These are phyloP conservation scores for Cladobotryum protrusum DNA, from an alignment of 2,329 filamentous ascomycete species.

Conservation along the genomic window DNA sequence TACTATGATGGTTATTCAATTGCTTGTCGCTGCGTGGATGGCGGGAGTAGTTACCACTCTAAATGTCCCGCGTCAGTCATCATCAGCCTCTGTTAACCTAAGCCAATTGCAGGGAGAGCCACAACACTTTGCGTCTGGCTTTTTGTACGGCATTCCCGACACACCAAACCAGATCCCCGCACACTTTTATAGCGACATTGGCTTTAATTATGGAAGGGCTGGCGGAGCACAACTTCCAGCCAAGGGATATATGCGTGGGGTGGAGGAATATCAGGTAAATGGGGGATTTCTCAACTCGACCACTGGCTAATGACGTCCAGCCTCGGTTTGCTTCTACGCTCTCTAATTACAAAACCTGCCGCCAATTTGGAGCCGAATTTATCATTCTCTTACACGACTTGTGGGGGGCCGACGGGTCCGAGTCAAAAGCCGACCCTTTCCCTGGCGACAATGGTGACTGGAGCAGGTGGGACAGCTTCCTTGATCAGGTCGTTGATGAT, in stretches of 20 bases:
- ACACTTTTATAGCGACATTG: slow-evolving; percentile 7
- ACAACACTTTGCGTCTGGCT: slow-evolving; percentile 7
- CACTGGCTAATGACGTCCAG: not conserved
- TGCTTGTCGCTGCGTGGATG: no score
- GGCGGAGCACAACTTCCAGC: slow-evolving; percentile 7
- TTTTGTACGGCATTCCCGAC: slow-evolving; percentile 9
- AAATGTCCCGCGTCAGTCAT: not conserved
- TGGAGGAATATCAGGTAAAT: not conserved
- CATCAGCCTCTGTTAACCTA: slow-evolving; percentile 3
- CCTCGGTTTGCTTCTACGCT: slow-evolving; percentile 36
- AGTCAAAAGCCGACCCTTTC: slow-evolving; percentile 28
- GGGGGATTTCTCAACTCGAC: no score
- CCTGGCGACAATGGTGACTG: slow-evolving; percentile 47
- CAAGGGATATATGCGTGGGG: slow-evolving; percentile 5
- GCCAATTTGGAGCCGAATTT: slow-evolving; percentile 34
- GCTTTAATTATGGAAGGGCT: slow-evolving; percentile 7
- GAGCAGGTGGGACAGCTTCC: slow-evolving; percentile 37
- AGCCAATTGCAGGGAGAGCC: slow-evolving; percentile 4
- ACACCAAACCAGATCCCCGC: slow-evolving; percentile 5
- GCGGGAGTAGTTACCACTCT: no score
- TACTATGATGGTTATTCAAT: no score
- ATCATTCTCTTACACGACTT: slow-evolving; percentile 41
- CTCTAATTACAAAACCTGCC: slow-evolving; percentile 37
- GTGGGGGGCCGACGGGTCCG: slow-evolving; percentile 42
- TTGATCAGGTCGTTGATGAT: slow-evolving; percentile 31